Percentiles rank a stretch among this genome's conserved stretches.
These are phyloP conservation scores for Solanum sejunctum DNA, from an alignment of 257 asterid species.

Conservation along the genomic window DNA sequence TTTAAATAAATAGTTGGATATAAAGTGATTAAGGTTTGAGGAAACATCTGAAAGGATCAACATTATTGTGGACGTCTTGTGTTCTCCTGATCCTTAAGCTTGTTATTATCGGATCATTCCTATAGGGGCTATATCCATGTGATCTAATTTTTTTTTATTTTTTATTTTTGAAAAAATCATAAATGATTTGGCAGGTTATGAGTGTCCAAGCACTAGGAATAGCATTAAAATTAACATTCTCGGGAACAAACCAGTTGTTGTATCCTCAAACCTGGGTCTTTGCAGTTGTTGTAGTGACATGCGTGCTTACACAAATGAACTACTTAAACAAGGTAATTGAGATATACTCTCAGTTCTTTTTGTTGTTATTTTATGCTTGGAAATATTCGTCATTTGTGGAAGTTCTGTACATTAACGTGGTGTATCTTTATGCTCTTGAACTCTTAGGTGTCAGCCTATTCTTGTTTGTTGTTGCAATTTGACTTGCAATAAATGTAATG, in stretches of 20 bases:
- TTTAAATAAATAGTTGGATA: no score
- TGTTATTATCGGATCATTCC: background rate
- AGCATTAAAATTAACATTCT: constrained; percentile 33
- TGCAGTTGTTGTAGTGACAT: constrained; percentile 13
- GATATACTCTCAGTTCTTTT: background rate
- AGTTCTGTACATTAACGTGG: background rate
- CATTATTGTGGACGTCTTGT: no score
- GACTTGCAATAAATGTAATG: background rate
- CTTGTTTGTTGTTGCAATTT: background rate
- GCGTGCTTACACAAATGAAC: constrained; percentile 36
- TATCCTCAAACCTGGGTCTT: constrained; percentile 48
- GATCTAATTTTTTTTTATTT: background rate
- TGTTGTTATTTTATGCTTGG: background rate
- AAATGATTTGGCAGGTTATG: constrained; percentile 26
- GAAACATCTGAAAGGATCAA: no score
- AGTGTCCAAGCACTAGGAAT: constrained; percentile 44
- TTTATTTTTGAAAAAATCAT: background rate
- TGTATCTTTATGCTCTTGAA: background rate
- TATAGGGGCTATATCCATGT: background rate
- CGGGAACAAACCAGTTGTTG: constrained; percentile 30
- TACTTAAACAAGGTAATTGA: constrained; percentile 34
- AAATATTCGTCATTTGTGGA: background rate
- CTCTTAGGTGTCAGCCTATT: background rate
- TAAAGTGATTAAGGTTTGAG: no score
- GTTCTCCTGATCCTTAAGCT: background rate